Base-by-base conservation (phyloP, 2,329 filamentous ascomycete genomes). In the Nothophaeocryptopus gaeumannii region DNA sequence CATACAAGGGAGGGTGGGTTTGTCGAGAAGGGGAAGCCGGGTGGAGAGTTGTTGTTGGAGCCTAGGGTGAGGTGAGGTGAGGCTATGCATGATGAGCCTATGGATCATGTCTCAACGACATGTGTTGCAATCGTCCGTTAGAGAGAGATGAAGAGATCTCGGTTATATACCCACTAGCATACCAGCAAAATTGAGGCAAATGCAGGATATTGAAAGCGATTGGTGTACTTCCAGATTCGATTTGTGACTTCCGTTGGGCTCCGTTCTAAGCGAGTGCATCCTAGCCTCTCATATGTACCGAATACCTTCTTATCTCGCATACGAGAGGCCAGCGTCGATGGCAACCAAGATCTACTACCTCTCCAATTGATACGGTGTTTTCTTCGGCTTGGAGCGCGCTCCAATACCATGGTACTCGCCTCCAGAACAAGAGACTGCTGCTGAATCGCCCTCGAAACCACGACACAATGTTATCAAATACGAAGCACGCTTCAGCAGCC, bases 1-100 rank as follows among this genome's bases (percentile, higher is more conserved):
- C 95, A 86, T 68, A 78, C 81, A 55, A 75, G 87, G 30, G 83
- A 81, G n/a, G 79, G 74, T 0, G 73, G 74, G 1, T 87, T 89
- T 58, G 72, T 74, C 3, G 20, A 7, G 20, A 83, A 85, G 71
- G 83, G 78, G 32, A 56, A 72, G 0, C 77, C 79, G 2, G 66
- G 54, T 7, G 79, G 79, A 0, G 69, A 72, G 56, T 60, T 81
- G 51, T 58, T 82, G 59, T 67, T 82, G 47, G 78, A 81, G 67
- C 73, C 71, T 7, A 67, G 74, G 56, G 71, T 58, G 36, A 33
- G 29, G 5, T 39, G 34, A 32, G n/a, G 39, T 12, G 14, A 36
- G 38, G 13, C 10, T 34, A 13, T 15, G 15, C 15, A 13, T 3
- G 30, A 34, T 16, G 4, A 20, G 32, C 29, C 16, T 31, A 44